Conservation (phyloP, 805 yeast genomes). For the Jamesozyma piceae region DNA sequence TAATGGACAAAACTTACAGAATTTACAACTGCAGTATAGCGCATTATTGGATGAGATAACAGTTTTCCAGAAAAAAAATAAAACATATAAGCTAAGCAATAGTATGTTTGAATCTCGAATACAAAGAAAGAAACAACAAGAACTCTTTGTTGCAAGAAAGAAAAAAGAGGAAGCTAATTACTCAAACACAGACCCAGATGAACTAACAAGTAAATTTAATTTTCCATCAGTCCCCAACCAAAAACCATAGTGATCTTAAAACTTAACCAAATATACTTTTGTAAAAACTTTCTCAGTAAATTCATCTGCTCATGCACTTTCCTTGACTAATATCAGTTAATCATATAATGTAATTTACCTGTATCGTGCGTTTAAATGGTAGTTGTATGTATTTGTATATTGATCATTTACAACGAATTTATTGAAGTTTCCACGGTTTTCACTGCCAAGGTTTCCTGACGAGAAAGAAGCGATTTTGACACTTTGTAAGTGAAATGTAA, state of each 20-base stretch:
- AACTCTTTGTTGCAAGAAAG: slow-evolving; percentile 5
- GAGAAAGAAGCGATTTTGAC: not conserved
- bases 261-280: not conserved
- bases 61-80: slow-evolving; percentile 11
- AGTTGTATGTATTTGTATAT: too few species aligned
- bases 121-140: slow-evolving; percentile 9
- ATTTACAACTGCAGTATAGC: slow-evolving; percentile 12
- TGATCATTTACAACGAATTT: not conserved
- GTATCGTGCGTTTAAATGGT: too few species aligned
- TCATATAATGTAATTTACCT: too few species aligned
- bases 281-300: not conserved
- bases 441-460: too few species aligned
- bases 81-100: slow-evolving; percentile 16
- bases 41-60: slow-evolving; percentile 15
- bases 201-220: slow-evolving; percentile 13
- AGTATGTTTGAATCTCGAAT: slow-evolving; percentile 20
- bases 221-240: slow-evolving; percentile 24
- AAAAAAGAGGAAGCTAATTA: slow-evolving; percentile 20
- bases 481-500: not conserved
- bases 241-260: not conserved
- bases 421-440: not conserved
- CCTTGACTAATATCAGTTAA: too few species aligned
- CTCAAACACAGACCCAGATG: slow-evolving; percentile 25
- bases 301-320: too few species aligned
- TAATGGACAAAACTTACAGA: not conserved